These are phyloP conservation scores for Corymbia maculata DNA, from an alignment of 345 rosid genomes.

Conservation along the genomic window DNA sequence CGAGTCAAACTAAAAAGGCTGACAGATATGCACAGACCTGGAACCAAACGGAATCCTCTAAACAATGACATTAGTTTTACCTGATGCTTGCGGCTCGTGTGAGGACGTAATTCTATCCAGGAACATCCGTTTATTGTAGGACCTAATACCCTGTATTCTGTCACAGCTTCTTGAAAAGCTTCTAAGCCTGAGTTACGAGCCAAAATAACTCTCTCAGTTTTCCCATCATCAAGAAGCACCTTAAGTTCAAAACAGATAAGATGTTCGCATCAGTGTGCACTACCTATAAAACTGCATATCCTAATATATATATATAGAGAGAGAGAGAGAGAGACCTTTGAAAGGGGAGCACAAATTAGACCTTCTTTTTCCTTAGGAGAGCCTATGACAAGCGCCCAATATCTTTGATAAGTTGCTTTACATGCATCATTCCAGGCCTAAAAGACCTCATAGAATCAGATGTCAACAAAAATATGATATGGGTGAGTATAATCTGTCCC, in stretches of 20 bases:
- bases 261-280: neutral
- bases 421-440: constrained; percentile 86
- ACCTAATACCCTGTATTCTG: constrained; percentile 80
- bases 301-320: neutral
- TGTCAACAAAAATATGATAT: neutral
- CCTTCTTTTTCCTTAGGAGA: constrained; percentile 80
- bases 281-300: neutral
- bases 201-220: constrained; percentile 78
- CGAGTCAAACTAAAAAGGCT: neutral
- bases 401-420: constrained; percentile 55
- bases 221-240: constrained; percentile 87
- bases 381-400: constrained; percentile 93
- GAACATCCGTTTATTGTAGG: constrained; percentile 89
- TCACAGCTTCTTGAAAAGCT: constrained; percentile 70
- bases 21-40: neutral
- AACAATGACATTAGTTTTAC: constrained; percentile 12
- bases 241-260: neutral
- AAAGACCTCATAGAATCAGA: neutral
- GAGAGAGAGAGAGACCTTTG: constrained; percentile 43
- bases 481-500: neutral
- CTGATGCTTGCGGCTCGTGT: constrained; percentile 88
- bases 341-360: constrained; percentile 62
- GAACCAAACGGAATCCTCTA: neutral
- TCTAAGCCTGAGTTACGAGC: constrained; percentile 60
- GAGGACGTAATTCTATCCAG: constrained; percentile 78